These are phyloP conservation scores for Penicillium argentinense DNA, from an alignment of 495 filamentous ascomycete species.

Conservation along the genomic window DNA sequence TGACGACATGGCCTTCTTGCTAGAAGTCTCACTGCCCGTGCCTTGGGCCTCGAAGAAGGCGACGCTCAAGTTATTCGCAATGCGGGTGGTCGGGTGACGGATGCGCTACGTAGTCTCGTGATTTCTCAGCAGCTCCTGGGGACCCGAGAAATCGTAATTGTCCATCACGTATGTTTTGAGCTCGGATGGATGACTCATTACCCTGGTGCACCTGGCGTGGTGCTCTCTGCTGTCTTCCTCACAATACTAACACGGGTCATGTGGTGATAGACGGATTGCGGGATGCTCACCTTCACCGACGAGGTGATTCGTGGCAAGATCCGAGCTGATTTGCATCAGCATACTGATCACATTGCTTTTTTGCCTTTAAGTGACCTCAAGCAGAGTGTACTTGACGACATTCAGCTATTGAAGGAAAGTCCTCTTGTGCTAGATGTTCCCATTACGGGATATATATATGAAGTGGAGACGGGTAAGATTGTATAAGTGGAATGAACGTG, in stretches of 20 bases:
- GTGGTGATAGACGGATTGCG: constrained; percentile 55
- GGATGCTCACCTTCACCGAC: constrained; percentile 80
- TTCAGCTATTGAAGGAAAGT: constrained; percentile 58
- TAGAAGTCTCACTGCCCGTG: constrained; percentile 47
- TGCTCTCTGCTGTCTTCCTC: no score
- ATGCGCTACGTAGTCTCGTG: constrained; percentile 71
- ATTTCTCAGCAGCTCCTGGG: constrained; percentile 81
- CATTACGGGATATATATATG: constrained; percentile 77
- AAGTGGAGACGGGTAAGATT: constrained; percentile 74
- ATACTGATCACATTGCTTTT: constrained; percentile 54
- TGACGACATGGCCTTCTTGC: neutral
- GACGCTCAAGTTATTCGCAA: constrained; percentile 86
- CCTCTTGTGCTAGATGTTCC: constrained; percentile 58
- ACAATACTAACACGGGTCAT: neutral
- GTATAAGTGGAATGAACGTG: constrained; percentile 43
- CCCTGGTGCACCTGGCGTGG: neutral
- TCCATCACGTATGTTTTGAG: constrained; percentile 60
- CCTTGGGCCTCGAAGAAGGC: constrained; percentile 72
- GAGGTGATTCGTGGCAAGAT: constrained; percentile 59
- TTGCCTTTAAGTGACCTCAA: constrained; percentile 65
- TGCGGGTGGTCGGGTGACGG: constrained; percentile 62
- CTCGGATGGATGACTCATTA: constrained; percentile 24
- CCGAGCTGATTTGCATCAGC: constrained; percentile 54
- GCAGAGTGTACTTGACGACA: constrained; percentile 63
- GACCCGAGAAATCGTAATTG: constrained; percentile 71